These are phyloP conservation scores for Isabelozyma pseudorhagii DNA, from an alignment of 805 yeast genomes.

Conservation along the genomic window DNA sequence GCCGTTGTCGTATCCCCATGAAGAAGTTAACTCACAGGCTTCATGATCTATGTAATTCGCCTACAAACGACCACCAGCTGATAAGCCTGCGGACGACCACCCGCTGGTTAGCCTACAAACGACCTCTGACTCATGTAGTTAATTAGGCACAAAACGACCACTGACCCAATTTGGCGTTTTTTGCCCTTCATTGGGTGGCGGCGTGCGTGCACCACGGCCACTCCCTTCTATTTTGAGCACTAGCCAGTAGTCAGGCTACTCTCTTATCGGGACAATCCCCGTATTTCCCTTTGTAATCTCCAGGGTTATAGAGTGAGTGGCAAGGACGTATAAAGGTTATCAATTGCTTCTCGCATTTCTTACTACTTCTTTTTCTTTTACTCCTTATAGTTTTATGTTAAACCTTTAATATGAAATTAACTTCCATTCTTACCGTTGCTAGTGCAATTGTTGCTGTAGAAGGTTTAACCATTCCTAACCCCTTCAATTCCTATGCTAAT, in stretches of 20 bases:
- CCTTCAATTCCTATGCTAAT: slow-evolving; percentile 6
- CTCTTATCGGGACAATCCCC: not conserved
- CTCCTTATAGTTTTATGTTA: not conserved
- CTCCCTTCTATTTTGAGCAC: not conserved
- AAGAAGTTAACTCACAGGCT: no score
- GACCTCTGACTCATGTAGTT: not conserved
- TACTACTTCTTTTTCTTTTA: not conserved
- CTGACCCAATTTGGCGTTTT: not conserved
- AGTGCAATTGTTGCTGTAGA: slow-evolving; percentile 12
- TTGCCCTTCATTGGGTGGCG: not conserved
- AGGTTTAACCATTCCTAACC: slow-evolving; percentile 21
- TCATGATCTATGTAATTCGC: no score
- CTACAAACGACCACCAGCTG: no score
- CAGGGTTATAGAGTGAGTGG: not conserved
- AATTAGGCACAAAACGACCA: not conserved
- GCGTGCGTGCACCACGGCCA: not conserved
- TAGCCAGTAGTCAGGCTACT: not conserved
- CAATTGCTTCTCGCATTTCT: not conserved
- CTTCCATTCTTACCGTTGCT: slow-evolving; percentile 11
- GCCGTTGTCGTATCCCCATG: not conserved
- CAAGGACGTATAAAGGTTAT: not conserved
- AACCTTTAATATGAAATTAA: slow-evolving; percentile 3
- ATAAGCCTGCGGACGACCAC: no score
- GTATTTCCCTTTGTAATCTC: not conserved
- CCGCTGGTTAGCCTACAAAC: no score